phyloP scores from a whole-genome alignment of 495 filamentous ascomycete genomes.

The Aspergillus nidulans region DNA sequence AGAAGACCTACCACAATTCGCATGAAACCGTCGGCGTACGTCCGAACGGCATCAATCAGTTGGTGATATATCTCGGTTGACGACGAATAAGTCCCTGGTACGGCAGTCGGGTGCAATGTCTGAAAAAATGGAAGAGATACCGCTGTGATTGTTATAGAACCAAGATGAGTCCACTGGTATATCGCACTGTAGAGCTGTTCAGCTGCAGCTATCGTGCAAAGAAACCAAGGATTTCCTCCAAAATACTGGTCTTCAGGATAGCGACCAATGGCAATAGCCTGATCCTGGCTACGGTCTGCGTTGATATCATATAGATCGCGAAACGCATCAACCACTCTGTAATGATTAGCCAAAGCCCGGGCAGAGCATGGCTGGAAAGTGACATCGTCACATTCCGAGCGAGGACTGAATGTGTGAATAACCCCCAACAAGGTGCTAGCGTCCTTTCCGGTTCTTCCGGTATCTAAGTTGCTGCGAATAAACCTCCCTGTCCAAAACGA shows the following conservation, averaged over 20 bases:
- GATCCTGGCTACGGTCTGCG: slow-evolving; percentile 31
- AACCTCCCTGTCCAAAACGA: slow-evolving; percentile 62
- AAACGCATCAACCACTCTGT: slow-evolving; percentile 60
- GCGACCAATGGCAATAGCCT: slow-evolving; percentile 62
- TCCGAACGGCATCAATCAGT: slow-evolving; percentile 50
- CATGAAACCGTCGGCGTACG: slow-evolving; percentile 64
- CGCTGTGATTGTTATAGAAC: slow-evolving; percentile 49
- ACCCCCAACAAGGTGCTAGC: slow-evolving; percentile 58
- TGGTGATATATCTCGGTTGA: slow-evolving; percentile 48
- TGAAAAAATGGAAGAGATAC: slow-evolving; percentile 57
- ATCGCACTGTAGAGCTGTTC: slow-evolving; percentile 64
- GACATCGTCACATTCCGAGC: slow-evolving; percentile 44
- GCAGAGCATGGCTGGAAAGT: slow-evolving; percentile 61
- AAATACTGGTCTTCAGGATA: slow-evolving; percentile 69
- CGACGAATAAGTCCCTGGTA: slow-evolving; percentile 32
- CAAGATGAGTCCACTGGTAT: slow-evolving; percentile 53
- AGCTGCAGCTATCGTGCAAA: slow-evolving; percentile 59
- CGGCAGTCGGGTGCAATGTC: slow-evolving; percentile 43
- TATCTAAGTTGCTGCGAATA: slow-evolving; percentile 50
- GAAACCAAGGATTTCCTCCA: slow-evolving; percentile 65
- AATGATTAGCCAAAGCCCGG: slow-evolving; percentile 60
- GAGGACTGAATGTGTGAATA: slow-evolving; percentile 61
- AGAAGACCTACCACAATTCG: slow-evolving; percentile 39
- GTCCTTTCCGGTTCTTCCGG: slow-evolving; percentile 55
- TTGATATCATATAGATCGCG: slow-evolving; percentile 56